Percentiles rank a stretch among this genome's conserved stretches.
These are phyloP conservation scores for Malassezia arunalokei DNA, from an alignment of 1,284 basidiomycete species.

Conservation along the genomic window DNA sequence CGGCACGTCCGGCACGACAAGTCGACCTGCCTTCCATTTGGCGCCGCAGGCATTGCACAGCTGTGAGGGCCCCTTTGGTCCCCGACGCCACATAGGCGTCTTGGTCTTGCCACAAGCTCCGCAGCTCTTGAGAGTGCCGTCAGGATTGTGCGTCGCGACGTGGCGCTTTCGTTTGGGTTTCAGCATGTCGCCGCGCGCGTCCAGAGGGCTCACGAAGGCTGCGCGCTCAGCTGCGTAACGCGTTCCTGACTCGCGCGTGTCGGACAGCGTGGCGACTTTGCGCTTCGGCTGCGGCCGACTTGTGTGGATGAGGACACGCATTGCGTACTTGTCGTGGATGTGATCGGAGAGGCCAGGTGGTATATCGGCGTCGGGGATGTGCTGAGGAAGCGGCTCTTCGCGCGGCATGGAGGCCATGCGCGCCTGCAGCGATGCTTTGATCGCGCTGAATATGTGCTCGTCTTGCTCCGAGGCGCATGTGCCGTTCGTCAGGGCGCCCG, in stretches of 20 bases:
- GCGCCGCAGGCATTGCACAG: constrained; percentile 44
- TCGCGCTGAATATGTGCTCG: neutral
- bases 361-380: constrained; percentile 12
- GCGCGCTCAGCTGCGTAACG: neutral
- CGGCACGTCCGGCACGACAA: constrained; percentile 37
- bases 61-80: constrained; percentile 36
- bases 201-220: neutral
- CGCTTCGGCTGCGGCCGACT: constrained; percentile 33
- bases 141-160: constrained; percentile 42
- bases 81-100: constrained; percentile 43
- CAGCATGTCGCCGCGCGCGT: neutral
- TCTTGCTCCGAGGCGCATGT: neutral
- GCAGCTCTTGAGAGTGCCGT: constrained; percentile 41
- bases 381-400: constrained; percentile 17
- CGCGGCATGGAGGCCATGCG: constrained; percentile 15
- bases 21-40: constrained; percentile 39
- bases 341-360: constrained; percentile 36
- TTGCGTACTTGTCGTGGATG: constrained; percentile 32
- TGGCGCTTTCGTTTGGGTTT: constrained; percentile 38
- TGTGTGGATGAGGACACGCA: constrained; percentile 24
- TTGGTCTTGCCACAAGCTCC: constrained; percentile 40
- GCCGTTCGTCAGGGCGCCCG: constrained; percentile 25
- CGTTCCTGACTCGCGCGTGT: neutral
- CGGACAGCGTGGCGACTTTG: constrained; percentile 24
- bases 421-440: neutral